phyloP scores from a whole-genome alignment of 2,329 filamentous ascomycete genomes.

The Epichloe sibirici region DNA sequence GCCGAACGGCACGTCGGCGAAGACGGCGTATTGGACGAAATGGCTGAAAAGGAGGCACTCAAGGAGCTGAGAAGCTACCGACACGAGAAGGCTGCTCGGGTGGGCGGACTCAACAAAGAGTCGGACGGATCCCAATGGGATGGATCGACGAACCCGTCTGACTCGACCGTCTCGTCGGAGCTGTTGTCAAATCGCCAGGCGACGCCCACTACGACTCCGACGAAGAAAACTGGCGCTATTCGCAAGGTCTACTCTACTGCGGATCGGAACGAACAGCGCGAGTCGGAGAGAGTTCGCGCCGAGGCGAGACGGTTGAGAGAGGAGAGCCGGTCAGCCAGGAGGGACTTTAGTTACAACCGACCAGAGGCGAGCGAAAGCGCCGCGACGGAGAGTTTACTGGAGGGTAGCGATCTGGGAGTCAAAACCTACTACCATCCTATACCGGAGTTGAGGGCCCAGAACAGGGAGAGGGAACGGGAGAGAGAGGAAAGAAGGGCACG shows the following conservation, averaged over 20 bases:
- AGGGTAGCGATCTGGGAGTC: slow-evolving; percentile 38
- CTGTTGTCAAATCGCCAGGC: slow-evolving; percentile 45
- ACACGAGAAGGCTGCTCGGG: slow-evolving; percentile 71
- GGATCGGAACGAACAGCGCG: slow-evolving; percentile 39
- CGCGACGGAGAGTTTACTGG: slow-evolving; percentile 19
- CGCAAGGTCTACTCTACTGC: slow-evolving; percentile 51
- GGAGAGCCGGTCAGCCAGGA: slow-evolving; percentile 32
- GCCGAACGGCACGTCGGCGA: slow-evolving; percentile 39
- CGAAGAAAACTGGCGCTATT: slow-evolving; percentile 31
- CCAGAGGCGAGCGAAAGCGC: slow-evolving; percentile 23
- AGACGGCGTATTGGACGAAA: slow-evolving; percentile 50
- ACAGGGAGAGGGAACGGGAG: slow-evolving; percentile 14
- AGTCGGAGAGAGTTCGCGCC: slow-evolving; percentile 41
- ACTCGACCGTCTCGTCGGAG: slow-evolving; percentile 46
- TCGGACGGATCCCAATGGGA: slow-evolving; percentile 72
- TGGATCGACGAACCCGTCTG: slow-evolving; percentile 55
- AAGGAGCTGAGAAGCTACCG: slow-evolving; percentile 72
- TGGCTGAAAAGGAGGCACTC: slow-evolving; percentile 50
- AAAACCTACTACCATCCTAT: slow-evolving; percentile 46
- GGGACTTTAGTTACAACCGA: slow-evolving; percentile 43
- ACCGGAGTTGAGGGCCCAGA: slow-evolving; percentile 33
- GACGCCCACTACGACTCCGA: slow-evolving; percentile 43
- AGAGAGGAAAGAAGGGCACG: slow-evolving; percentile 24
- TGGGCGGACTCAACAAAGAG: slow-evolving; percentile 78
- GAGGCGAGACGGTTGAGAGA: slow-evolving; percentile 45